Conservation (phyloP, 352 stramenopile species). For the Globisporangium iwayamae region DNA sequence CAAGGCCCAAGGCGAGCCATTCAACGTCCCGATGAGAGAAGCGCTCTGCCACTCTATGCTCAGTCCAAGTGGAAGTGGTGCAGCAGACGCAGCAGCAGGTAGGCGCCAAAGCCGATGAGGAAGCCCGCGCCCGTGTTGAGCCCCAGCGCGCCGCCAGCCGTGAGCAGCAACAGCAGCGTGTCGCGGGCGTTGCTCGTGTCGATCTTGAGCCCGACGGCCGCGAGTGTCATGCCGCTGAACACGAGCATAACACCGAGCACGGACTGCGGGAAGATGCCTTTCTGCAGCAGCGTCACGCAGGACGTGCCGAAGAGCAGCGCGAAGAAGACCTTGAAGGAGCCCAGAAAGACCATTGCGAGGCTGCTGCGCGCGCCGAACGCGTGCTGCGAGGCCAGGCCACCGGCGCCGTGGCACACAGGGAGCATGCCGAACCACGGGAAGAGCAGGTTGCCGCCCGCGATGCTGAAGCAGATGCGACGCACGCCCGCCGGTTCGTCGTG, state of each 20-base stretch:
- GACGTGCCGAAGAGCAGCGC: constrained; percentile 86
- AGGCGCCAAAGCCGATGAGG: constrained; percentile 37
- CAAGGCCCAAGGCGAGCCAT: neutral
- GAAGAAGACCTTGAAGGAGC: constrained; percentile 86
- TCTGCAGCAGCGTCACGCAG: constrained; percentile 52
- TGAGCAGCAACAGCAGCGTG: constrained; percentile 39
- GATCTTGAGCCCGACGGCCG: constrained; percentile 44
- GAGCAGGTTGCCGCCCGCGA: constrained; percentile 78
- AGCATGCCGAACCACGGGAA: constrained; percentile 89
- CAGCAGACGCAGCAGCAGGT: constrained; percentile 26
- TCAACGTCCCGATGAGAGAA: neutral
- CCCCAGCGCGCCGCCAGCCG: constrained; percentile 33
- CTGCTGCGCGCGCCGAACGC: constrained; percentile 89
- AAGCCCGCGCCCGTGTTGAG: constrained; percentile 62
- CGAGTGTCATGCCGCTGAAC: constrained; percentile 52
- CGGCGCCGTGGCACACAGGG: constrained; percentile 92
- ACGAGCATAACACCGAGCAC: constrained; percentile 59
- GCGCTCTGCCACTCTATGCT: neutral
- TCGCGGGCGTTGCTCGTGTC: constrained; percentile 36
- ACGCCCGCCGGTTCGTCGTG: constrained; percentile 53
- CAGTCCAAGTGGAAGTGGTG: constrained; percentile 18
- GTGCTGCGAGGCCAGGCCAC: constrained; percentile 90
- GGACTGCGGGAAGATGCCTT: constrained; percentile 51
- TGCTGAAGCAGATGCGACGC: constrained; percentile 65
- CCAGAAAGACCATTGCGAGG: constrained; percentile 88